Percentiles rank a stretch among this genome's conserved stretches.
These are phyloP conservation scores for Globisporangium sylvaticum DNA, from an alignment of 352 stramenopile species.

Conservation along the genomic window DNA sequence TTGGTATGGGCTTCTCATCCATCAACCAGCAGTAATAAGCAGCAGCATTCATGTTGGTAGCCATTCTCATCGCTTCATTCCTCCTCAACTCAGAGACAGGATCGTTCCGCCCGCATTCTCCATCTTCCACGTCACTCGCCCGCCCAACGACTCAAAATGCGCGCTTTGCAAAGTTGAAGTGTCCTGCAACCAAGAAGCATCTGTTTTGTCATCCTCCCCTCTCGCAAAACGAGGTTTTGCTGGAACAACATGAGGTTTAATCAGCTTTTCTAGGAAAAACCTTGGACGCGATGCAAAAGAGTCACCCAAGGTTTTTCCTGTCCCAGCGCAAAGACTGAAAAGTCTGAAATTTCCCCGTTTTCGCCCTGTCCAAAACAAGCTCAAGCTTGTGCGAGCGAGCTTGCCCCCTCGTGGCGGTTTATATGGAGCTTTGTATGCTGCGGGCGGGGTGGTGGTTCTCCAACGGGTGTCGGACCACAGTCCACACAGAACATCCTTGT, in stretches of 20 bases:
- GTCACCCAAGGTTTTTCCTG: conserved; percentile 13
- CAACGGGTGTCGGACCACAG: conserved; percentile 13
- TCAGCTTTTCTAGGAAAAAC: neutral
- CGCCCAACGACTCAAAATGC: too few relatives aligned
- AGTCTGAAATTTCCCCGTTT: conserved; percentile 2
- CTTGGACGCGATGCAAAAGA: neutral
- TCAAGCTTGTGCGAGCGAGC: neutral
- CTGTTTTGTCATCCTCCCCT: neutral
- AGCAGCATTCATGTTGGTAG: neutral
- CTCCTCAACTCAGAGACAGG: neutral
- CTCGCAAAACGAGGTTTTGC: conserved; percentile 4
- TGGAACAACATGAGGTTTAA: neutral
- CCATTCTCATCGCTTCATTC: neutral
- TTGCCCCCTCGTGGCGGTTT: neutral
- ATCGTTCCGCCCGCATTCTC: neutral
- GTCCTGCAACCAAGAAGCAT: neutral
- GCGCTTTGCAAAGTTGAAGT: neutral
- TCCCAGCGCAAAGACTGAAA: neutral
- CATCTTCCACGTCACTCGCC: neutral
- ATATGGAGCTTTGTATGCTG: conserved; percentile 11
- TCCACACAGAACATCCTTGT: neutral
- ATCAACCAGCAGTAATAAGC: neutral
- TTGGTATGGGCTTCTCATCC: neutral
- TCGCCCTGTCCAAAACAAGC: neutral
- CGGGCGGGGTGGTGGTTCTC: neutral